Conservation (phyloP, 441 rosid species). For the Gossypium lobatum region DNA sequence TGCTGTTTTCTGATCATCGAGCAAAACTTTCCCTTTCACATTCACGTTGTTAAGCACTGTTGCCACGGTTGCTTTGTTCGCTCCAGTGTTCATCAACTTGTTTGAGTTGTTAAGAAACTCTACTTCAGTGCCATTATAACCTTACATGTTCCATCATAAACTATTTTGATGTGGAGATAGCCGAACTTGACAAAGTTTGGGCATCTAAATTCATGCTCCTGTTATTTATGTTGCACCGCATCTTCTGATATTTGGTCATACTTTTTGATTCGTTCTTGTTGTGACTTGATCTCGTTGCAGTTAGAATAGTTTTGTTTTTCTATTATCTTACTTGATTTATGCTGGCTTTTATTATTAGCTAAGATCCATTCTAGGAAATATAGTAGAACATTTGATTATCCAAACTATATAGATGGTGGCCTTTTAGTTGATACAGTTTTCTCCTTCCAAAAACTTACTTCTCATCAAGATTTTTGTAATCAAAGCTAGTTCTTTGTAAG, state of each 20-base stretch:
- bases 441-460: not conserved
- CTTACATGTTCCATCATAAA: not conserved
- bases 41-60: not conserved
- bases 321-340: conserved; percentile 5
- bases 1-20: not conserved
- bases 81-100: not conserved
- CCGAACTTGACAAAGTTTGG: not conserved
- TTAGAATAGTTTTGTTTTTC: conserved; percentile 9
- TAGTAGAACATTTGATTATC: conserved; percentile 10
- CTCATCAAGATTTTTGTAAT: not conserved
- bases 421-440: not conserved
- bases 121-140: not conserved
- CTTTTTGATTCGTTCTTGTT: not conserved
- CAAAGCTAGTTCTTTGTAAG: not conserved
- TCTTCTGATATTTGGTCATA: conserved; percentile 1
- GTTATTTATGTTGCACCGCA: not conserved
- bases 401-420: not conserved
- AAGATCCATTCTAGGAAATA: not conserved
- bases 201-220: conserved; percentile 1
- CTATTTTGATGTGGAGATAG: not conserved
- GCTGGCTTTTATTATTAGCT: not conserved
- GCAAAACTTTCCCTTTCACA: not conserved
- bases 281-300: conserved; percentile 3
- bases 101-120: conserved; percentile 9
- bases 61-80: not conserved